Percentiles rank a stretch among this genome's conserved stretches.
Conservation (phyloP, 306 rosid genomes). For the Prunus armeniaca region DNA sequence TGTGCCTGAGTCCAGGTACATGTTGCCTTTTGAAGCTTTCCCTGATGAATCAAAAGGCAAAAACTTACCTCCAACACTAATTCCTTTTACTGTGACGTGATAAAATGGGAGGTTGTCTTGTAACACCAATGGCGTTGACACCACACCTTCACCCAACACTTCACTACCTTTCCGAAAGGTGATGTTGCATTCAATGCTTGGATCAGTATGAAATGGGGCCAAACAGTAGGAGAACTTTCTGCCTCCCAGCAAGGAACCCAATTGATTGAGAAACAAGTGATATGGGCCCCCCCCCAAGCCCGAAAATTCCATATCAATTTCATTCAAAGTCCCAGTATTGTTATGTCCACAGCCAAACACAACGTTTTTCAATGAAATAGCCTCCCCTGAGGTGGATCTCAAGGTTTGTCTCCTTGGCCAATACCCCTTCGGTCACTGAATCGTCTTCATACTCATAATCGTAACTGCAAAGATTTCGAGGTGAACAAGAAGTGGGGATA, state of each 20-base stretch:
- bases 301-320: slow-evolving; percentile 52
- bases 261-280: slow-evolving; percentile 56
- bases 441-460: slow-evolving; percentile 39
- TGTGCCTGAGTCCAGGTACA: slow-evolving; percentile 55
- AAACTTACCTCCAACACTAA: slow-evolving; percentile 51
- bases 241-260: slow-evolving; percentile 34
- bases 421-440: slow-evolving; percentile 30
- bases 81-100: slow-evolving; percentile 43
- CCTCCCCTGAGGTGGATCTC: slow-evolving; percentile 27
- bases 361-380: slow-evolving; percentile 19
- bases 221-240: slow-evolving; percentile 53
- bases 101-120: slow-evolving; percentile 28
- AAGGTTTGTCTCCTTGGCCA: slow-evolving; percentile 38
- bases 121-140: slow-evolving; percentile 41
- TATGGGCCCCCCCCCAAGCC: slow-evolving; percentile 46
- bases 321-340: slow-evolving; percentile 36
- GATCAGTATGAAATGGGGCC: slow-evolving; percentile 42
- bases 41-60: slow-evolving; percentile 30
- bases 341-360: slow-evolving; percentile 53
- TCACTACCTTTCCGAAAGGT: slow-evolving; percentile 49
- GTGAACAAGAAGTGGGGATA: not conserved
- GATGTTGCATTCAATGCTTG: slow-evolving; percentile 31
- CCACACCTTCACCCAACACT: slow-evolving; percentile 47
- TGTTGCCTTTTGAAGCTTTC: slow-evolving; percentile 27
- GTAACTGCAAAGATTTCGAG: slow-evolving; percentile 25